Percentiles rank a stretch among this genome's conserved stretches.
Conservation (phyloP, 148 eudicot genomes). For the Fagopyrum homotropicum region DNA sequence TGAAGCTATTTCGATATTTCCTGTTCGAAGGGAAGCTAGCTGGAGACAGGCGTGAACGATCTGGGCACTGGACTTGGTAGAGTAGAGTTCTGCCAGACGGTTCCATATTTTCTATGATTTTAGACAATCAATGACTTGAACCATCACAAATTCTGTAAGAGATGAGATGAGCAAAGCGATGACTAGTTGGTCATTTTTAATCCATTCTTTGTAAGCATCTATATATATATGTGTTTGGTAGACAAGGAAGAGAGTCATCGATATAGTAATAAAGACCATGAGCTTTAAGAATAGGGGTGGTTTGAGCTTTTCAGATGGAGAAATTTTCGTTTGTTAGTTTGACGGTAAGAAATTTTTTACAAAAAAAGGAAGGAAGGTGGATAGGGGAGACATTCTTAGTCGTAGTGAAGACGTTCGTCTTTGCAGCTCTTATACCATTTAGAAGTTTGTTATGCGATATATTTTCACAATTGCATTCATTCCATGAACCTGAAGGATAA, state of each 20-base stretch:
- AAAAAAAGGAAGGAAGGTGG: no score
- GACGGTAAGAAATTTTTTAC: background rate
- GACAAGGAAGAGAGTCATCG: background rate
- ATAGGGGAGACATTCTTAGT: no score
- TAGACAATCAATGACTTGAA: background rate
- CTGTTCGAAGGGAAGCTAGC: background rate
- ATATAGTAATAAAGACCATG: background rate
- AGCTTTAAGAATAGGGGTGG: background rate
- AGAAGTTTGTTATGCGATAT: no score
- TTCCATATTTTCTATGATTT: background rate
- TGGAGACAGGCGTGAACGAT: background rate
- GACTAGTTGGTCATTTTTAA: background rate
- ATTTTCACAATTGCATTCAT: no score
- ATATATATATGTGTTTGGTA: background rate
- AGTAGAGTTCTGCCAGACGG: background rate
- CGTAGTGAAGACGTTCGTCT: no score
- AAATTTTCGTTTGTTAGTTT: background rate
- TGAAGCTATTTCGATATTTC: background rate
- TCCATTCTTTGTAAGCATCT: background rate
- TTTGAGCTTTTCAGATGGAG: background rate
- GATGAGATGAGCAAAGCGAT: background rate
- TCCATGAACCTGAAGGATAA: no score
- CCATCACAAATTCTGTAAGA: background rate
- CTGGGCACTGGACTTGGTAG: background rate
- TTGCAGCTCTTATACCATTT: no score